Evolutionary conservation across 2,329 filamentous ascomycete species (phyloP), one percentile per base, ranked within the genome.

Genomic region (Colletotrichum sp.): DNA sequence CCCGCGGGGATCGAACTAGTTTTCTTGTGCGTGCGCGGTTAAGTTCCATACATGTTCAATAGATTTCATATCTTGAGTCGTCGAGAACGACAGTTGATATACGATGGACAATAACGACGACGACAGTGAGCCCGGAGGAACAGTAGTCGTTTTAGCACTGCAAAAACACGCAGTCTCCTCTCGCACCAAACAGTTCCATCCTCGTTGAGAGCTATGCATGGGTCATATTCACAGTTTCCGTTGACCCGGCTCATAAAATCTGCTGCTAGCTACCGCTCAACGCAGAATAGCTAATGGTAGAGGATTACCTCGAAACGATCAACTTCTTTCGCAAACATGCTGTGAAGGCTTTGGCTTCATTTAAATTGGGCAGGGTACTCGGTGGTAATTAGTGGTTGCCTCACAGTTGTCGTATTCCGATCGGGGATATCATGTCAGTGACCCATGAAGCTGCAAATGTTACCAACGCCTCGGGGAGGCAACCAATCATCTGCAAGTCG

Each of bases 311-410:
- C 1, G 18, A 49, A n/a, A 49, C 9, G 39, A 49, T 44, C 2
- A n/a, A 44, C 8, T 10, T 44, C 39, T 4, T 8, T 44, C 16
- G 8, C 1, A 44, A 44, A 44, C 18, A 2, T n/a, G 9, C 39
- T 44, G 18, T n/a, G 3, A n/a, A 3, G 9, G 0, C 39, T 18
- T 12, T 21, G 18, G 9, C 5, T n/a, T 49, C 18, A 49, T 49
- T 18, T 0, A 3, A 49, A n/a, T 7, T 13, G 18, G 0, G 44
- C 18, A 21, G 44, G 3, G 44, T 49, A n/a, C 39, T 13, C 9
- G 0, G 1, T 3, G 3, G 6, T 21, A 0, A 12, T 13, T 0
- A 12, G 0, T 12, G 39, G 18, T 49, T 49, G 0, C 18, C 18
- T 44, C 3, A 3, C 16, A 44, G 15, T 18, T 18, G 7, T 9